These are phyloP conservation scores for Craterostigma plantagineum DNA, from an alignment of 257 asterid species.

Conservation along the genomic window DNA sequence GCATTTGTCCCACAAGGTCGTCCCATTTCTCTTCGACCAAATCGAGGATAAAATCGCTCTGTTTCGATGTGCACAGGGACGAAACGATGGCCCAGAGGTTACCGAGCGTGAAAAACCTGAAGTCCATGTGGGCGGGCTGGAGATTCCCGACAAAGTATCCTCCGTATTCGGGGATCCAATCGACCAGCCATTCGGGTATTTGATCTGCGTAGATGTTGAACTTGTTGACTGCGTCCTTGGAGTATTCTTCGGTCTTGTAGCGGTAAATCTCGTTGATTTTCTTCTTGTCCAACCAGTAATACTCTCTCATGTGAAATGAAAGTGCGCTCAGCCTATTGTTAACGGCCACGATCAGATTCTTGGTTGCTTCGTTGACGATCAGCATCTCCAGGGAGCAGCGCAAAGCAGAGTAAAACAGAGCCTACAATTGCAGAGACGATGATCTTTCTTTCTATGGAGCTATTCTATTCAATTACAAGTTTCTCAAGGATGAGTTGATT, in stretches of 20 bases:
- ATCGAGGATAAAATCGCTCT: conserved; percentile 48
- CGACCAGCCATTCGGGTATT: conserved; percentile 72
- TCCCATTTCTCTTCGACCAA: conserved; percentile 84
- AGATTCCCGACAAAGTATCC: conserved; percentile 77
- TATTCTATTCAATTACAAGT: no score
- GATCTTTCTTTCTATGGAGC: not conserved
- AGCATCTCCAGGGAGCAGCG: conserved; percentile 81
- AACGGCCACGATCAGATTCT: conserved; percentile 53
- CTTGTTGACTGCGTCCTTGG: conserved; percentile 74
- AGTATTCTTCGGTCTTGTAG: conserved; percentile 83
- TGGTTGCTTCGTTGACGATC: conserved; percentile 55
- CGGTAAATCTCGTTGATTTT: conserved; percentile 78
- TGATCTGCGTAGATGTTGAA: conserved; percentile 87
- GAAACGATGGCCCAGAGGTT: conserved; percentile 84
- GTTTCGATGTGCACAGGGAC: conserved; percentile 57
- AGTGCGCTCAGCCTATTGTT: conserved; percentile 74
- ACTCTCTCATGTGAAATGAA: conserved; percentile 80
- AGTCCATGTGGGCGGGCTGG: conserved; percentile 92
- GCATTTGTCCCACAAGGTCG: conserved; percentile 69
- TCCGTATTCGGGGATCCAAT: conserved; percentile 82
- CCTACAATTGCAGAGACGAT: conserved; percentile 16
- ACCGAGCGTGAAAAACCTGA: conserved; percentile 81
- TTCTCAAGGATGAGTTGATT: no score
- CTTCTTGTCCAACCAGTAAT: conserved; percentile 81
- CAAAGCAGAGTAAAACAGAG: conserved; percentile 79